Conservation (phyloP, 1,284 basidiomycete species). For the Rugosomyces carneus region DNA sequence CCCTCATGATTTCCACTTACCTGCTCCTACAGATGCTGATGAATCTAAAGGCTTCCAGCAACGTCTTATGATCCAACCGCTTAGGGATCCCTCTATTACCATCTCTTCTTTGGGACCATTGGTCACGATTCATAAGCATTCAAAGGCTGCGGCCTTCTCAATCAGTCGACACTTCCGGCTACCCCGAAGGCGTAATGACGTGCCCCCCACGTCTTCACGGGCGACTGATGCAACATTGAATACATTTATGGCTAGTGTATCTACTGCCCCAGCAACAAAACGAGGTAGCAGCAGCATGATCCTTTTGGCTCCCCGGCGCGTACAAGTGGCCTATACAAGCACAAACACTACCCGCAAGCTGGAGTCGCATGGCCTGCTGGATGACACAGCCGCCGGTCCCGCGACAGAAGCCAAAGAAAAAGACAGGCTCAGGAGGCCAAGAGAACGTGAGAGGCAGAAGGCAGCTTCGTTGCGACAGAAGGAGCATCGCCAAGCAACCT, state of each 20-base stretch:
- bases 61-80: conserved; percentile 55
- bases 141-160: conserved; percentile 67
- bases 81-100: conserved; percentile 42
- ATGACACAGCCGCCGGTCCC: conserved; percentile 28
- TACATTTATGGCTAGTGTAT: neutral
- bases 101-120: conserved; percentile 46
- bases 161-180: conserved; percentile 54
- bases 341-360: conserved; percentile 69
- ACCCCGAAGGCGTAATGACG: conserved; percentile 13
- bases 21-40: conserved; percentile 33
- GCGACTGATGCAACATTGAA: conserved; percentile 11
- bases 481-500: conserved; percentile 17
- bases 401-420: conserved; percentile 19
- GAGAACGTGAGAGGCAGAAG: conserved; percentile 21
- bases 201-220: conserved; percentile 13
- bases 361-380: conserved; percentile 59
- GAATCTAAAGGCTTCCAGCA: conserved; percentile 56
- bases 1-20: conserved; percentile 1
- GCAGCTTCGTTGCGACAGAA: conserved; percentile 16
- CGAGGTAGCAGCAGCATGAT: conserved; percentile 40
- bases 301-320: conserved; percentile 61
- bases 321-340: conserved; percentile 71
- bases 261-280: conserved; percentile 13
- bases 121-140: conserved; percentile 72
- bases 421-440: conserved; percentile 17